Percentiles rank a stretch among this genome's conserved stretches.
Evolutionary conservation across 2,329 filamentous ascomycete species (phyloP).

Genomic region (Sporothrix variecibatus): DNA sequence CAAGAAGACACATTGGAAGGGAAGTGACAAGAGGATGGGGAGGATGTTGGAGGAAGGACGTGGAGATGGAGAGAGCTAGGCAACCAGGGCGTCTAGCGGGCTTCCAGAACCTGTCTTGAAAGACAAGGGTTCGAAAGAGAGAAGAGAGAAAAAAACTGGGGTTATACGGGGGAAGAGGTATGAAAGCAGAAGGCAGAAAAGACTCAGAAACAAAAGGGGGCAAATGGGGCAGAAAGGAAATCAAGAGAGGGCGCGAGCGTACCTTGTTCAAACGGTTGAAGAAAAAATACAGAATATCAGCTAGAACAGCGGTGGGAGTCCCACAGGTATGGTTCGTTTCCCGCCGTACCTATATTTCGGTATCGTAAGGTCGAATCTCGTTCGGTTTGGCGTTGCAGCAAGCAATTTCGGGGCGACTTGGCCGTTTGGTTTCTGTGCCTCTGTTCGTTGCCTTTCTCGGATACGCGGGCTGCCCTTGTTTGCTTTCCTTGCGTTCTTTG

Average conservation of each 20-base stretch:
- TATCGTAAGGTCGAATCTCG: conserved; percentile 15
- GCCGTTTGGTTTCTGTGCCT: neutral
- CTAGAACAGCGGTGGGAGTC: neutral
- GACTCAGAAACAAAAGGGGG: neutral
- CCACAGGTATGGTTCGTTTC: conserved; percentile 15
- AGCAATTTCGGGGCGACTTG: conserved; percentile 20
- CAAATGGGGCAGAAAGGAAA: neutral
- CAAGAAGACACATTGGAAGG: neutral
- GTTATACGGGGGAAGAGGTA: neutral
- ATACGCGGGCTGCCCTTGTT: neutral
- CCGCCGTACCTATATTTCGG: neutral
- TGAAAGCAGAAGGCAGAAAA: neutral
- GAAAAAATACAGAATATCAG: neutral
- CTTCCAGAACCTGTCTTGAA: conserved; percentile 17
- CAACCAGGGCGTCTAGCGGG: neutral
- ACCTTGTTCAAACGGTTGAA: neutral
- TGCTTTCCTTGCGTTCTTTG: neutral
- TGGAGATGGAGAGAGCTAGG: conserved; percentile 1
- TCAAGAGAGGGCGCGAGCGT: conserved; percentile 10
- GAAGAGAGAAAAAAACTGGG: neutral
- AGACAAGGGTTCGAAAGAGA: neutral
- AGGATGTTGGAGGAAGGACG: neutral
- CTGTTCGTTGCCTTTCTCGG: neutral
- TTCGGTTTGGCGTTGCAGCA: conserved; percentile 15
- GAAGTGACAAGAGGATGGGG: neutral